Evolutionary conservation across 768 basidiomycete genomes (phyloP), one percentile per base, ranked within the genome.

Genomic region (Tricholoma flavovirens): DNA sequence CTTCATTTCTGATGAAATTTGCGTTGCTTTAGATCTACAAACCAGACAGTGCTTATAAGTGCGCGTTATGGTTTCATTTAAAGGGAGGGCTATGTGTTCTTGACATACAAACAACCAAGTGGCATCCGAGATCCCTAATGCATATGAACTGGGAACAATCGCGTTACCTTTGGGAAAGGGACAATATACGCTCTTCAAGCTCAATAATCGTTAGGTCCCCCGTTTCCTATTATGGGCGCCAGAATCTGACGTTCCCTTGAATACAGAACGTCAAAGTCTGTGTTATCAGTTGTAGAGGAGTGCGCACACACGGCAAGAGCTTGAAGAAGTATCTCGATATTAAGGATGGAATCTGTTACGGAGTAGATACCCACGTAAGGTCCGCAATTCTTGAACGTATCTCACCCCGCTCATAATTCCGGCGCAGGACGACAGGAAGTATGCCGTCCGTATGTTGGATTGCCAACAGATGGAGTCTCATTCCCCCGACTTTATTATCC

Each of bases 401-500:
- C 9, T 19, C 26, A 7, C 15, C 46, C 9, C 1, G 8, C 26
- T 49, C 4, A 30, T 9, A 4, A 5, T 30, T 29, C 24, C 29
- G 8, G 26, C 29, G n/a, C 29, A 49, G 46, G 46, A 29, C 8
- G 15, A n/a, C 9, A 49, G 29, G 46, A 49, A 49, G 29, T 49
- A 49, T 7, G 46, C 29, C 15, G 46, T 49, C 46, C 46, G 46
- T 14, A 49, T 49, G 26, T 17, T 49, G 29, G 46, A 49, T 29
- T 8, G 4, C 46, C 46, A 49, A 26, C 46, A 49, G 29, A 49
- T 49, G 46, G 46, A 49, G 26, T 7, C 26, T n/a, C 46, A 49
- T 49, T 49, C 46, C n/a, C 46, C 46, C 26, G 46, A 49, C 46
- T 49, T 49, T 17, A 49, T 49, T 26, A 17, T 49, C 26, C 46